phyloP scores from a whole-genome alignment of 2,329 filamentous ascomycete species.

The Diaporthe citriasiana region DNA sequence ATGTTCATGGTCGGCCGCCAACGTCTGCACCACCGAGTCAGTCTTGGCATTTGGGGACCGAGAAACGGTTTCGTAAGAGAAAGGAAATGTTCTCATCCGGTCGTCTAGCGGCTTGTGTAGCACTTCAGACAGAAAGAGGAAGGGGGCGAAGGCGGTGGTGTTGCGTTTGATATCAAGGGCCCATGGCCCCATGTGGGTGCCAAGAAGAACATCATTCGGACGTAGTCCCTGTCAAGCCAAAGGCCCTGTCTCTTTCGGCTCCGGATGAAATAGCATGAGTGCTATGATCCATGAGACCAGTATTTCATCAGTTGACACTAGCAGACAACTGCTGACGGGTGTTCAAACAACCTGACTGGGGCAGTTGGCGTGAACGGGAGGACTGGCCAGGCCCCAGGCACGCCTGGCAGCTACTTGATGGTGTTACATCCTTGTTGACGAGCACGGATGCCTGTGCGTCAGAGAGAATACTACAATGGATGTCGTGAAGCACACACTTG shows the following conservation, averaged over 20 bases:
- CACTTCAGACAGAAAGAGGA: slow-evolving; percentile 17
- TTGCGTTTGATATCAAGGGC: slow-evolving; percentile 29
- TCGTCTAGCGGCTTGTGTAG: slow-evolving; percentile 28
- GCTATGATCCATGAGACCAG: slow-evolving; percentile 17
- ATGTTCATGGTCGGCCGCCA: slow-evolving; percentile 17
- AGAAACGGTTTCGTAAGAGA: slow-evolving; percentile 21
- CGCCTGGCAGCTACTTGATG: slow-evolving; percentile 11
- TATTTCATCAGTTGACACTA: slow-evolving; percentile 26
- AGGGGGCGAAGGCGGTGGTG: slow-evolving; percentile 18
- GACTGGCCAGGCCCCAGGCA: background rate
- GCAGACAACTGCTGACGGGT: slow-evolving; percentile 17
- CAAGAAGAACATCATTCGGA: background rate
- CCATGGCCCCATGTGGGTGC: slow-evolving; percentile 10
- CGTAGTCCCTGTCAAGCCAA: slow-evolving; percentile 21
- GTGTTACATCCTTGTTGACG: slow-evolving; percentile 28
- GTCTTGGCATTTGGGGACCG: slow-evolving; percentile 18
- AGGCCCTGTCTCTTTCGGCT: slow-evolving; percentile 16
- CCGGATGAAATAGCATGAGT: slow-evolving; percentile 31
- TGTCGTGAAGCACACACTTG: slow-evolving; percentile 23
- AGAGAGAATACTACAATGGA: slow-evolving; percentile 20
- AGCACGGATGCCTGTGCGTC: slow-evolving; percentile 31
- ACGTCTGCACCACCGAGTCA: slow-evolving; percentile 19
- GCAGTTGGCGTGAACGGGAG: slow-evolving; percentile 8
- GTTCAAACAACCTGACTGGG: slow-evolving; percentile 1
- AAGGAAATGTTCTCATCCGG: slow-evolving; percentile 24